Conservation (phyloP, 306 rosid genomes). For the Rosa rugosa region DNA sequence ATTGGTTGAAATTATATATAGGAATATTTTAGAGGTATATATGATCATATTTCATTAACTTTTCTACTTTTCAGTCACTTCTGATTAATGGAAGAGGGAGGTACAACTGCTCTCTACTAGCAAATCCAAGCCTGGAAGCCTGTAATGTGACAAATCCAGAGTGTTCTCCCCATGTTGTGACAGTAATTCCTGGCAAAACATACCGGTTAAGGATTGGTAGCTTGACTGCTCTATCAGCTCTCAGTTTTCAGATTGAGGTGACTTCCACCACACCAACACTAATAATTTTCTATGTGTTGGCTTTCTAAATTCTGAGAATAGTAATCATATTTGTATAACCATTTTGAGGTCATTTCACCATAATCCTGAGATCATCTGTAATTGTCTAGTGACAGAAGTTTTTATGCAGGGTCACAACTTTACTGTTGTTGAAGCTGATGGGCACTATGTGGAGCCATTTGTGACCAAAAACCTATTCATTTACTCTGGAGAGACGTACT, state of each 20-base stretch:
- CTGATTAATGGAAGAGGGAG: constrained; percentile 82
- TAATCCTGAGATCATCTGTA: background rate
- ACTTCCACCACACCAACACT: background rate
- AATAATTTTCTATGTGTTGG: background rate
- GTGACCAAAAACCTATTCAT: constrained; percentile 23
- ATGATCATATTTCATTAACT: background rate
- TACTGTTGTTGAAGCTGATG: constrained; percentile 37
- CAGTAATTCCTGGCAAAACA: constrained; percentile 62
- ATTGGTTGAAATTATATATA: background rate
- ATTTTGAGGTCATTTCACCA: background rate
- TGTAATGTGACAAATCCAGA: constrained; percentile 63
- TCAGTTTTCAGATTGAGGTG: constrained; percentile 82
- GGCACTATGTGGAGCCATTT: constrained; percentile 38
- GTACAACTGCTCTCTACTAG: constrained; percentile 57
- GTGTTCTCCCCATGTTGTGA: constrained; percentile 51
- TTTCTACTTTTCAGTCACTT: constrained; percentile 59
- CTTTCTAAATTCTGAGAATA: background rate
- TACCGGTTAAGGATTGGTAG: constrained; percentile 71
- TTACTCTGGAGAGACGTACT: constrained; percentile 39
- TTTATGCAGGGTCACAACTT: constrained; percentile 26
- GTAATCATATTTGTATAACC: background rate
- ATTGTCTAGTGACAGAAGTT: background rate
- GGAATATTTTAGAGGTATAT: background rate
- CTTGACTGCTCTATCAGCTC: constrained; percentile 75
- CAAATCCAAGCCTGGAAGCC: constrained; percentile 23